These are phyloP conservation scores for Penicillium simplicissimum DNA, from an alignment of 495 filamentous ascomycete genomes.

Conservation along the genomic window DNA sequence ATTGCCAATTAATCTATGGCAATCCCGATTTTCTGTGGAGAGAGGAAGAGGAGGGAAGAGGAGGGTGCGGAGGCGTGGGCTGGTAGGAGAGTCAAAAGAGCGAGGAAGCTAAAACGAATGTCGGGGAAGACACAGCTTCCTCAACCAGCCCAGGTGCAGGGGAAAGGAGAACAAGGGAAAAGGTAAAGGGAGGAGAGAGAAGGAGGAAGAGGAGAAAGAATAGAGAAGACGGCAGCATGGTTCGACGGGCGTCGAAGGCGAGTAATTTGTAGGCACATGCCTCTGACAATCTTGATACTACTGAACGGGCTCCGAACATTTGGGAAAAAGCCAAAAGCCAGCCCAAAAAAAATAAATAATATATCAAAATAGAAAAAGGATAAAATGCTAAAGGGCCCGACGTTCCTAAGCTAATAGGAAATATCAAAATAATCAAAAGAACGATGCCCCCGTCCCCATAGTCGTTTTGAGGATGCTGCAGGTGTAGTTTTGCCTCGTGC, in stretches of 20 bases:
- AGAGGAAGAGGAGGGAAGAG: not conserved
- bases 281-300: slow-evolving; percentile 15
- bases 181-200: slow-evolving; percentile 10
- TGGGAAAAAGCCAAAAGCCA: slow-evolving; percentile 7
- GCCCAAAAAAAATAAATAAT: not conserved
- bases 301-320: slow-evolving; percentile 6
- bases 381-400: slow-evolving; percentile 15
- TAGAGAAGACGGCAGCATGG: slow-evolving; percentile 16
- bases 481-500: slow-evolving; percentile 40
- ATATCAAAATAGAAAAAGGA: slow-evolving; percentile 8
- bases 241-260: slow-evolving; percentile 13
- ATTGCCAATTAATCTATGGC: not conserved
- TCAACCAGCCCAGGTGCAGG: slow-evolving; percentile 23
- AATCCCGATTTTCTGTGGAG: not conserved
- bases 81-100: slow-evolving; percentile 18
- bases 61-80: slow-evolving; percentile 9
- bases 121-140: slow-evolving; percentile 30
- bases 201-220: slow-evolving; percentile 17
- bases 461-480: slow-evolving; percentile 39
- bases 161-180: slow-evolving; percentile 21
- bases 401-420: slow-evolving; percentile 1
- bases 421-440: slow-evolving; percentile 20
- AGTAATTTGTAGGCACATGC: slow-evolving; percentile 22
- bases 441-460: slow-evolving; percentile 25
- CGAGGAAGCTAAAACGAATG: slow-evolving; percentile 27